Conservation (phyloP, 176 grass and related monocot species). For the Canna indica region DNA sequence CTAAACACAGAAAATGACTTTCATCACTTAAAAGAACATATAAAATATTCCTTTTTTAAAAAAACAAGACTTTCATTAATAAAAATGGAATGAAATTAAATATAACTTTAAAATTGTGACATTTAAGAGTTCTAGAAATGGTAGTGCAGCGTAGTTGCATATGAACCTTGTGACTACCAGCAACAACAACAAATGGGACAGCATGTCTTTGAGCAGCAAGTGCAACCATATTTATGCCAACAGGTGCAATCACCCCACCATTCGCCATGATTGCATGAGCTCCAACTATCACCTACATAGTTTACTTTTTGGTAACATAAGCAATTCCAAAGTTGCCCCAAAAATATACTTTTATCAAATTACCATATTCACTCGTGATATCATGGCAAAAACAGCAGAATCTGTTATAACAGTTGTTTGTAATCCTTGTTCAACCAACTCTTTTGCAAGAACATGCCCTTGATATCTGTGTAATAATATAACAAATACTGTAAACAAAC, state of each 20-base stretch:
- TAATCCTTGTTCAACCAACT: constrained; percentile 71
- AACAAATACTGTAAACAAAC: constrained; percentile 2
- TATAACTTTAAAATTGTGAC: too few species aligned
- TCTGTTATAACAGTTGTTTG: constrained; percentile 91
- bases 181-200: constrained; percentile 94
- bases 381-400: constrained; percentile 98
- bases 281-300: constrained; percentile 87
- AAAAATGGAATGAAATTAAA: too few species aligned
- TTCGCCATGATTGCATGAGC: constrained; percentile 98
- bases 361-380: constrained; percentile 99
- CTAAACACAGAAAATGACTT: not conserved
- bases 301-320: not conserved
- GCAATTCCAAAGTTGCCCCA: not conserved
- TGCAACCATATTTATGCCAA: constrained; percentile 92
- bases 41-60: too few species aligned
- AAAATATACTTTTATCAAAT: not conserved
- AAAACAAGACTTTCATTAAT: too few species aligned
- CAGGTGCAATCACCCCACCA: constrained; percentile 90
- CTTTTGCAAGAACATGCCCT: constrained; percentile 94
- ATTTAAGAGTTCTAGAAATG: not conserved
- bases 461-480: constrained; percentile 55
- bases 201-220: constrained; percentile 97
- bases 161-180: constrained; percentile 86
- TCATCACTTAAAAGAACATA: too few species aligned
- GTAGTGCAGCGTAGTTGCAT: not conserved